Conservation (phyloP, 2,329 filamentous ascomycete species). For the Niveomyces coronatus region DNA sequence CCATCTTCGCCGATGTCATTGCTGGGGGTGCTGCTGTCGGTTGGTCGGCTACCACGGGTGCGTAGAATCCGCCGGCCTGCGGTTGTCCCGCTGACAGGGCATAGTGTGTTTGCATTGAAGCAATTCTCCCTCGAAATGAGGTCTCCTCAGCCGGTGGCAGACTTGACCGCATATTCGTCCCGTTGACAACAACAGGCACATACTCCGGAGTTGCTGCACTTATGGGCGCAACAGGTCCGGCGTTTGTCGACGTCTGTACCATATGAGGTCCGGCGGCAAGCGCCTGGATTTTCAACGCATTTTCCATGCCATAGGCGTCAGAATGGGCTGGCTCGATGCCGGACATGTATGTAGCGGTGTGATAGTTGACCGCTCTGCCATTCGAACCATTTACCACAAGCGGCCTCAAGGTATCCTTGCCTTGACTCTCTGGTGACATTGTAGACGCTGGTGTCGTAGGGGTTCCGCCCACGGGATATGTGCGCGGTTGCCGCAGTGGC, state of each 20-base stretch:
- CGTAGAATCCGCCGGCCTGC: constrained; percentile 16
- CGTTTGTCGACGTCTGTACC: constrained; percentile 7
- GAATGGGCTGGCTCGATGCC: background rate
- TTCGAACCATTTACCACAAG: constrained; percentile 43
- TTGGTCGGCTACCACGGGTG: no score
- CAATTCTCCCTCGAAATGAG: constrained; percentile 32
- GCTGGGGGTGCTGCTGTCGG: no score
- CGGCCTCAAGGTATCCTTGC: constrained; percentile 30
- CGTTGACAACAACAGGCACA: constrained; percentile 27
- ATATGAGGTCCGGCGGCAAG: background rate
- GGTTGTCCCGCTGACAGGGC: constrained; percentile 18
- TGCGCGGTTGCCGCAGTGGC: constrained; percentile 39
- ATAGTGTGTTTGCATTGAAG: constrained; percentile 27
- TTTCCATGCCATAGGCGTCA: background rate
- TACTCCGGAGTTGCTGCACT: constrained; percentile 13
- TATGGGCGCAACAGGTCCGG: constrained; percentile 10
- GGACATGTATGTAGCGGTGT: constrained; percentile 1
- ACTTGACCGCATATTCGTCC: constrained; percentile 16
- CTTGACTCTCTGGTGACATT: constrained; percentile 26
- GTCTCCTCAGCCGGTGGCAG: constrained; percentile 23
- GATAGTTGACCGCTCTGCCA: constrained; percentile 21
- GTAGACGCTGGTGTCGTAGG: constrained; percentile 29
- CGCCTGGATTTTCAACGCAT: constrained; percentile 7
- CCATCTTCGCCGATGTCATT: constrained; percentile 11
- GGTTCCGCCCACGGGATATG: constrained; percentile 30